A percentile compares a stretch with the other conserved stretches of the same genome.
These are phyloP conservation scores for Neonectria hederae DNA, from an alignment of 2,329 filamentous ascomycete species.

Conservation along the genomic window DNA sequence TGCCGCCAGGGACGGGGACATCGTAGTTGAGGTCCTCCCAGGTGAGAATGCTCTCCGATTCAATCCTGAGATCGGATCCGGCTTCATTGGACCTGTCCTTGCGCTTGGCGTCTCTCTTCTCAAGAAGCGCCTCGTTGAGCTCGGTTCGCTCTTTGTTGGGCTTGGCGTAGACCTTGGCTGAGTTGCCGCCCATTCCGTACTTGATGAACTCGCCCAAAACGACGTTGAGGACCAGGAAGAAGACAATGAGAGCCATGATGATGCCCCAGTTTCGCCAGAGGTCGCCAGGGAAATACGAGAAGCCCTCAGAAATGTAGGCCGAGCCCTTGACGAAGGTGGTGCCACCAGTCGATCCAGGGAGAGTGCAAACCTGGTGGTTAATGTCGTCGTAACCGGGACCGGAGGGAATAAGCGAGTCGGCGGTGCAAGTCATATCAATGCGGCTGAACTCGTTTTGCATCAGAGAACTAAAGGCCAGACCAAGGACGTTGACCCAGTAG, in stretches of 20 bases:
- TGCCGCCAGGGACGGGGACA: slow-evolving; percentile 67
- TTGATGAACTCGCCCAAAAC: slow-evolving; percentile 81
- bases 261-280: slow-evolving; percentile 90
- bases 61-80: slow-evolving; percentile 62
- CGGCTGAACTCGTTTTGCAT: slow-evolving; percentile 89
- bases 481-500: slow-evolving; percentile 79
- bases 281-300: slow-evolving; percentile 71
- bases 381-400: slow-evolving; percentile 77
- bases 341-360: slow-evolving; percentile 75
- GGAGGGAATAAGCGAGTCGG: slow-evolving; percentile 73
- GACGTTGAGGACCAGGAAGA: slow-evolving; percentile 80
- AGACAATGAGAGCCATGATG: slow-evolving; percentile 76
- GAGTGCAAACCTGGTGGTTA: slow-evolving; percentile 81
- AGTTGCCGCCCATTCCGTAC: slow-evolving; percentile 82
- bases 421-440: slow-evolving; percentile 74
- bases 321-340: slow-evolving; percentile 70
- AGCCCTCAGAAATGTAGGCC: slow-evolving; percentile 74
- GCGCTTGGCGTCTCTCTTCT: slow-evolving; percentile 67
- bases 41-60: slow-evolving; percentile 76
- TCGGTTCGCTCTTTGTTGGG: slow-evolving; percentile 73
- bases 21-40: slow-evolving; percentile 89
- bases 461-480: slow-evolving; percentile 77
- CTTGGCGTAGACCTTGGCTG: slow-evolving; percentile 79
- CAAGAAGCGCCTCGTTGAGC: slow-evolving; percentile 70
- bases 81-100: slow-evolving; percentile 56